Conservation (phyloP, 768 basidiomycete species). For the Agaricus blazei region DNA sequence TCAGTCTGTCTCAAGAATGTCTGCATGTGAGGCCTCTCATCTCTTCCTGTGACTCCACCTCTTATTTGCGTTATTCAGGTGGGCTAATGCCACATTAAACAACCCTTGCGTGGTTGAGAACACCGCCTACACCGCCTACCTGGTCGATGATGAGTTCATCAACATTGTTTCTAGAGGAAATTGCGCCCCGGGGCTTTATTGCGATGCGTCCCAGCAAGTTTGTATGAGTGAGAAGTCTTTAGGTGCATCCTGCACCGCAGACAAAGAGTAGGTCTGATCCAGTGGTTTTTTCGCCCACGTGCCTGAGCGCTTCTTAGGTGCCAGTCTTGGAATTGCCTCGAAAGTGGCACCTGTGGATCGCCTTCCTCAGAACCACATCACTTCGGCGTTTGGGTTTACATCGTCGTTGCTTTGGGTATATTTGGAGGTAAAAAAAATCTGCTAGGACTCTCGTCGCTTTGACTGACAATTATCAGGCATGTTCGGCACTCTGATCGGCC, state of each 20-base stretch:
- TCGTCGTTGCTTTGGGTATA: slow-evolving; percentile 65
- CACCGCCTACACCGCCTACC: slow-evolving; percentile 71
- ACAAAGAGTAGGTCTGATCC: slow-evolving; percentile 38
- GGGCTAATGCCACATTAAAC: slow-evolving; percentile 70
- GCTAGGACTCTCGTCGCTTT: background rate
- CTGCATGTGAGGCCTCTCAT: slow-evolving; percentile 60
- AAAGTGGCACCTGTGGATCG: slow-evolving; percentile 55
- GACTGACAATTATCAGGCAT: slow-evolving; percentile 49
- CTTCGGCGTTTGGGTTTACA: slow-evolving; percentile 66
- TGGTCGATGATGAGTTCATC: slow-evolving; percentile 53
- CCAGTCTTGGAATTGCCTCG: slow-evolving; percentile 67
- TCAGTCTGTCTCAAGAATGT: slow-evolving; percentile 77
- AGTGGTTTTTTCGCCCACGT: background rate
- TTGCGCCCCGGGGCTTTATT: slow-evolving; percentile 70
- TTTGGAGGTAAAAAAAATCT: slow-evolving; percentile 51
- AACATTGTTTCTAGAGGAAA: slow-evolving; percentile 81
- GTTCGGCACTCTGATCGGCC: slow-evolving; percentile 58
- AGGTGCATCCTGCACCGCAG: slow-evolving; percentile 52
- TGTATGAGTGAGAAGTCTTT: slow-evolving; percentile 58
- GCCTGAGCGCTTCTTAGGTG: slow-evolving; percentile 42
- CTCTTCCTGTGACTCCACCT: background rate
- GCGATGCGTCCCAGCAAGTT: slow-evolving; percentile 52
- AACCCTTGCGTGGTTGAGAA: slow-evolving; percentile 70
- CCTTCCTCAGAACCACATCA: slow-evolving; percentile 56
- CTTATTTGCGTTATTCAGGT: slow-evolving; percentile 37